Conservation (phyloP, 768 basidiomycete species). For the Collybia sordida region DNA sequence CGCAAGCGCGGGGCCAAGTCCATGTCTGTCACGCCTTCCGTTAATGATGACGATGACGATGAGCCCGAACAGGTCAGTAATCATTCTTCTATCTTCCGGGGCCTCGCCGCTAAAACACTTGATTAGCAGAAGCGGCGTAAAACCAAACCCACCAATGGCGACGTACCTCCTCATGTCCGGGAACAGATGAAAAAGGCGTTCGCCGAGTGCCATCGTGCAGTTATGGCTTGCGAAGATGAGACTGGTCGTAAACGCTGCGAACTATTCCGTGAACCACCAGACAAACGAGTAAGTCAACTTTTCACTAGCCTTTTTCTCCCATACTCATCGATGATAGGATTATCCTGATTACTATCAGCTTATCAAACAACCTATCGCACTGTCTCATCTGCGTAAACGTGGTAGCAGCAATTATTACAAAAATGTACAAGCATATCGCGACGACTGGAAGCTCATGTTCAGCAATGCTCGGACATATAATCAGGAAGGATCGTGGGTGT, state of each 20-base stretch:
- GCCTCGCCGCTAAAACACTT: slow-evolving; percentile 1
- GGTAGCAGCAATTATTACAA: slow-evolving; percentile 68
- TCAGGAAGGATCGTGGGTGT: slow-evolving; percentile 93
- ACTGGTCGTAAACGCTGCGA: slow-evolving; percentile 81
- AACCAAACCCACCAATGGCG: slow-evolving; percentile 50
- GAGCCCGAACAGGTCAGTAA: slow-evolving; percentile 62
- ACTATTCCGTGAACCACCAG: slow-evolving; percentile 85
- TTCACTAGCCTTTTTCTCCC: neutral
- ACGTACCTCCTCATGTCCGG: slow-evolving; percentile 55
- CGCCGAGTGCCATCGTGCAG: slow-evolving; percentile 72
- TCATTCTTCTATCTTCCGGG: neutral
- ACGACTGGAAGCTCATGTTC: slow-evolving; percentile 91
- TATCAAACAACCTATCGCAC: slow-evolving; percentile 84
- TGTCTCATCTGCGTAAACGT: slow-evolving; percentile 84
- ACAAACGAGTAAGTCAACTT: slow-evolving; percentile 55
- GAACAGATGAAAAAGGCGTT: slow-evolving; percentile 87
- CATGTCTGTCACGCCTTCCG: slow-evolving; percentile 74
- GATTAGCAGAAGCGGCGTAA: slow-evolving; percentile 79
- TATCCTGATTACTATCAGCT: slow-evolving; percentile 93
- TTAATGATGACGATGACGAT: slow-evolving; percentile 79
- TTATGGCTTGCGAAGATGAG: slow-evolving; percentile 68
- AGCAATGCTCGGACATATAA: slow-evolving; percentile 93
- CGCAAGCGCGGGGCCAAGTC: slow-evolving; percentile 77
- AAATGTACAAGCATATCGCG: slow-evolving; percentile 65
- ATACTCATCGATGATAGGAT: slow-evolving; percentile 45